A percentile compares a stretch with the other conserved stretches of the same genome.
Evolutionary conservation across 176 grass and related monocot genomes (phyloP).

Genomic region (Cenchrus americanus): DNA sequence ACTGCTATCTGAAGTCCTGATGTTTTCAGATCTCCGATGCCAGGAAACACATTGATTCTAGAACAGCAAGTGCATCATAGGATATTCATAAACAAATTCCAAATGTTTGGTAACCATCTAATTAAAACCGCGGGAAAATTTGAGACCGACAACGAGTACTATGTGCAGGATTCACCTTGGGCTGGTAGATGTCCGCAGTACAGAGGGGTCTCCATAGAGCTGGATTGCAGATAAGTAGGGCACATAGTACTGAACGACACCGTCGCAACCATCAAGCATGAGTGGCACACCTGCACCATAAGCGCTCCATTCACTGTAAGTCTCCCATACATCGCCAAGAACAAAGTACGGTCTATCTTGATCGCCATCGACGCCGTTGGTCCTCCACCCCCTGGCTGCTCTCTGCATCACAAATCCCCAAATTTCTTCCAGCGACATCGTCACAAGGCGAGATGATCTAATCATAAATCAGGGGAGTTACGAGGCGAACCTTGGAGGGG

Average conservation of each 20-base stretch:
- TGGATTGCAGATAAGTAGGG: slow-evolving; percentile 62
- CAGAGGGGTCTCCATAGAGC: slow-evolving; percentile 40
- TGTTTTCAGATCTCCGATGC: not conserved
- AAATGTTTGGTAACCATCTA: not conserved
- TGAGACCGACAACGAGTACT: not conserved
- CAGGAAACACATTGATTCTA: not conserved
- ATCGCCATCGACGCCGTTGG: not conserved
- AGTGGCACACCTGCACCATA: slow-evolving; percentile 54
- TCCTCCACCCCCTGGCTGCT: slow-evolving; percentile 18
- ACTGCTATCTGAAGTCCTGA: not conserved
- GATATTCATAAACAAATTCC: not conserved
- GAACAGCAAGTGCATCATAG: no score
- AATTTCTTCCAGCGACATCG: not conserved
- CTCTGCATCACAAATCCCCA: slow-evolving; percentile 37
- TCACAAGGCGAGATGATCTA: not conserved
- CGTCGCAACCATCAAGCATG: slow-evolving; percentile 49
- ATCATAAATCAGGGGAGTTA: not conserved
- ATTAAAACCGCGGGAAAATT: not conserved
- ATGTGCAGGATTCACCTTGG: slow-evolving; percentile 26
- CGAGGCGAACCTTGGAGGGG: slow-evolving; percentile 41
- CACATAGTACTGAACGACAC: slow-evolving; percentile 58
- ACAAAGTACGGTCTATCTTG: slow-evolving; percentile 39
- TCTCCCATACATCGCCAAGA: slow-evolving; percentile 51
- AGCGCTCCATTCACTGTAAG: slow-evolving; percentile 59
- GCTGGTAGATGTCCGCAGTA: slow-evolving; percentile 2